phyloP scores from a whole-genome alignment of 306 rosid species.

The Delonix regia region DNA sequence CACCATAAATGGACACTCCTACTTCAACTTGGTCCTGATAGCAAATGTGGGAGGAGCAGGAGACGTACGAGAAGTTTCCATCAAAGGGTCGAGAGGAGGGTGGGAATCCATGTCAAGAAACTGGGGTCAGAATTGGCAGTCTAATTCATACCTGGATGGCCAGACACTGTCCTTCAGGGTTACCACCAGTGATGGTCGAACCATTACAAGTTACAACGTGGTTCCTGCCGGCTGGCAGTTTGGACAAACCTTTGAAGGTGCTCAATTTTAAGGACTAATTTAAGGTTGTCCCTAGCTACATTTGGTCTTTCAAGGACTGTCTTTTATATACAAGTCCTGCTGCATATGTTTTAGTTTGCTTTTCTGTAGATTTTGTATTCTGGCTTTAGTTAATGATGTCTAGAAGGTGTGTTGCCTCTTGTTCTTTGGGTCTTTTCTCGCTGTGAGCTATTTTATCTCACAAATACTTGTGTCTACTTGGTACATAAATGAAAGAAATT shows the following conservation, averaged over 20 bases:
- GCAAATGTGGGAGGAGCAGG: slow-evolving; percentile 74
- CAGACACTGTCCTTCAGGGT: slow-evolving; percentile 61
- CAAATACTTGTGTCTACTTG: slow-evolving; percentile 35
- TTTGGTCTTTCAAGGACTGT: too few relatives aligned
- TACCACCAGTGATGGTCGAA: slow-evolving; percentile 64
- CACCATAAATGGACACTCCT: slow-evolving; percentile 64
- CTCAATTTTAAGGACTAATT: slow-evolving; percentile 48
- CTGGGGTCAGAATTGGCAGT: slow-evolving; percentile 83
- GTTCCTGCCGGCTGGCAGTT: slow-evolving; percentile 61
- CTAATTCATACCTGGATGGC: slow-evolving; percentile 55
- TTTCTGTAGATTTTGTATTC: too few relatives aligned
- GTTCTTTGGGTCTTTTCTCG: too few relatives aligned
- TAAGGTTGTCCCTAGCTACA: not conserved
- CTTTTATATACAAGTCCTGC: too few relatives aligned
- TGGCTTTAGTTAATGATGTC: too few relatives aligned
- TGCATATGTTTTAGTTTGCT: too few relatives aligned
- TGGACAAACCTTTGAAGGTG: slow-evolving; percentile 60
- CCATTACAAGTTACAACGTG: slow-evolving; percentile 44
- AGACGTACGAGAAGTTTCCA: slow-evolving; percentile 58
- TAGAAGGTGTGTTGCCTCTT: too few relatives aligned
- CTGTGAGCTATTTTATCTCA: too few relatives aligned
- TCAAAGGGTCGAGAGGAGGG: slow-evolving; percentile 59
- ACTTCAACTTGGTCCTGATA: slow-evolving; percentile 65
- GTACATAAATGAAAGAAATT: too few relatives aligned
- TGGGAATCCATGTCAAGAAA: slow-evolving; percentile 69